Evolutionary conservation across 352 stramenopile species (phyloP), one percentile per base, ranked within the genome.

Genomic region (Phytophthora agathidicida): DNA sequence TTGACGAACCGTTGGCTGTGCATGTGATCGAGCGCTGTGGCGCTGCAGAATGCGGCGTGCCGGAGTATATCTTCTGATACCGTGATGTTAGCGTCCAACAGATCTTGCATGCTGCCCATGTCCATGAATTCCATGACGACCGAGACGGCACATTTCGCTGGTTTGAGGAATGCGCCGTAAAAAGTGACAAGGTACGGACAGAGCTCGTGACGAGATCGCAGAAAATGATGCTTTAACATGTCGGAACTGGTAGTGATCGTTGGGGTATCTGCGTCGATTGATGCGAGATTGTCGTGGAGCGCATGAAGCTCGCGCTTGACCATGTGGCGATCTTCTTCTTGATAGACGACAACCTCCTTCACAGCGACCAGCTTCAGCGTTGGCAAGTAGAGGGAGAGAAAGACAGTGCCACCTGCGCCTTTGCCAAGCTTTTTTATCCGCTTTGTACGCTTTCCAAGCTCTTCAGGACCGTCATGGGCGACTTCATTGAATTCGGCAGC

Each of bases 81-180:
- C 0, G 75, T 73, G 13, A 79, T 42, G 5, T 71, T 69, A 0
- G 57, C 63, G n/a, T 88, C 73, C 7, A 91, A 47, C 2, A 91
- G 60, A 26, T 93, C 83, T 47, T 97, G 86, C 0, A 97, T 60
- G 32, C 84, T 96, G 14, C 91, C 91, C 51, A 89, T 84, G 41
- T 97, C 84, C 91, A 98, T 98, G 36, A 96, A 97, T 58, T 98
- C 91, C 77, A 97, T 93, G 33, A 96, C 89, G 19, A 98, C 89
- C 20, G 76, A 91, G 23, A 97, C 75, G 0, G 75, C 83, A 20
- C 83, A 82, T 42, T 88, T 80, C 0, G 86, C 63, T 7, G 84
- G 77, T 19, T 86, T 89, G 7, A 90, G 58, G 52, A 93, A 98
- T 7, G 88, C 91, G 14, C 92, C 90, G 43, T 96, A 94, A 60